Evolutionary conservation across 1,284 basidiomycete species (phyloP).

Genomic region (Trichosporon faecale): DNA sequence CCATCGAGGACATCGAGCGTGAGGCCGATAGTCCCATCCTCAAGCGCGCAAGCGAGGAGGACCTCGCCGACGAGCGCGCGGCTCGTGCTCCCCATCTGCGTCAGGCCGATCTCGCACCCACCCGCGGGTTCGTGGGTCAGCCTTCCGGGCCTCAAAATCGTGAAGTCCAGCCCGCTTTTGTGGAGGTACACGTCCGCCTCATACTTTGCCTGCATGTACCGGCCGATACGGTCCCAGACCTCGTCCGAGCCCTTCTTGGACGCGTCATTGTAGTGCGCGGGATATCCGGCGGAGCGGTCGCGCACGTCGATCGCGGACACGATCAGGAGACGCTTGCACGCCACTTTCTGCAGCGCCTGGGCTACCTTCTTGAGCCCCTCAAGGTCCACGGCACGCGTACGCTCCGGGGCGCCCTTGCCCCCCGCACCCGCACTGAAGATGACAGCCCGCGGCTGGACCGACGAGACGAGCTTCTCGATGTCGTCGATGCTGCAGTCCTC

Average conservation of each 20-base stretch:
- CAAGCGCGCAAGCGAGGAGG: slow-evolving; percentile 58
- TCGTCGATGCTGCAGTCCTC: slow-evolving; percentile 58
- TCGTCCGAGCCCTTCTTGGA: slow-evolving; percentile 53
- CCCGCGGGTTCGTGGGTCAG: slow-evolving; percentile 60
- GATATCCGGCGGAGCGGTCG: slow-evolving; percentile 53
- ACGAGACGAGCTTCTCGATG: slow-evolving; percentile 58
- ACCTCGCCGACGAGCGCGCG: slow-evolving; percentile 64
- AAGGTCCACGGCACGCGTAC: slow-evolving; percentile 67
- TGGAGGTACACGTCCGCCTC: slow-evolving; percentile 67
- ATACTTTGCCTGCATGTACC: slow-evolving; percentile 63
- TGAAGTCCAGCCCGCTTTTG: slow-evolving; percentile 62
- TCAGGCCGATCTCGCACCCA: slow-evolving; percentile 60
- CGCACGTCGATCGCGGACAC: slow-evolving; percentile 66
- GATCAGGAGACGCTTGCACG: slow-evolving; percentile 56
- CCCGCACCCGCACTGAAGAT: slow-evolving; percentile 69
- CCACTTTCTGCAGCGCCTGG: slow-evolving; percentile 63
- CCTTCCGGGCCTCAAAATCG: slow-evolving; percentile 65
- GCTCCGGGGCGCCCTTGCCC: slow-evolving; percentile 62
- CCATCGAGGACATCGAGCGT: slow-evolving; percentile 66
- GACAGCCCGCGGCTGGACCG: slow-evolving; percentile 58
- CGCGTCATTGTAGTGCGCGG: slow-evolving; percentile 57
- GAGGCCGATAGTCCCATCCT: slow-evolving; percentile 61
- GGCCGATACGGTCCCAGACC: slow-evolving; percentile 51
- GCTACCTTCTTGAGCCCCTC: slow-evolving; percentile 69
- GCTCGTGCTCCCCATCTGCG: slow-evolving; percentile 54